Evolutionary conservation across 106 monocot species (phyloP).

Genomic region (Posidonia australis): DNA sequence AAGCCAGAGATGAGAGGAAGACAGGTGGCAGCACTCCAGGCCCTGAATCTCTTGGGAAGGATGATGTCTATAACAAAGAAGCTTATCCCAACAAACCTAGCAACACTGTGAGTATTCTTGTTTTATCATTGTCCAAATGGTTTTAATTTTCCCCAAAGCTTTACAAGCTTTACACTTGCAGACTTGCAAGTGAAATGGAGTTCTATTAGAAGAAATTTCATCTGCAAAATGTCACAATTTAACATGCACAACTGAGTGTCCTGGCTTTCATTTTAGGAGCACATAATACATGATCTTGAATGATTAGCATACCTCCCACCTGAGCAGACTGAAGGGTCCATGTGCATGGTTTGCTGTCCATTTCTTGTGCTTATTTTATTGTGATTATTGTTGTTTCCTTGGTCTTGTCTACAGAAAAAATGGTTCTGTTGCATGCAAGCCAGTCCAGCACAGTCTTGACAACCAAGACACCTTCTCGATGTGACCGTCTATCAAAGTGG

Average conservation of each 20-base stretch:
- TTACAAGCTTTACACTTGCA: background rate
- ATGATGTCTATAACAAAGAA: conserved; percentile 15
- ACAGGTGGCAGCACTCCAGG: conserved; percentile 38
- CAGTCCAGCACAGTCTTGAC: conserved; percentile 37
- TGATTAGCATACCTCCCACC: too few species aligned
- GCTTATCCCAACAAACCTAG: conserved; percentile 22
- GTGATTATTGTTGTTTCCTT: background rate
- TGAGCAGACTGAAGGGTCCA: too few species aligned
- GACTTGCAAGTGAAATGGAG: too few species aligned
- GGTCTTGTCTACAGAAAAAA: conserved; percentile 46
- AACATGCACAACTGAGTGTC: too few species aligned
- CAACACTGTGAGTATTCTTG: conserved; percentile 5
- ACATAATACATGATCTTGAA: too few species aligned
- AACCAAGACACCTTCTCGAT: background rate
- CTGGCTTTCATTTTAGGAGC: too few species aligned
- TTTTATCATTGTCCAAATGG: background rate
- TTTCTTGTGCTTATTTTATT: background rate
- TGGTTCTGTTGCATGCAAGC: conserved; percentile 71
- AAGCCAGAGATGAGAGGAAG: conserved; percentile 21
- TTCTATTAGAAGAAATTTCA: too few species aligned
- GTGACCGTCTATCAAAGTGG: background rate
- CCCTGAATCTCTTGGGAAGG: conserved; percentile 44
- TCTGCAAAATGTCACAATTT: too few species aligned
- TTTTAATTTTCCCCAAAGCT: background rate
- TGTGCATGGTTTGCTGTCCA: background rate